Conservation (phyloP, 768 basidiomycete genomes). For the Inosperma sp. region DNA sequence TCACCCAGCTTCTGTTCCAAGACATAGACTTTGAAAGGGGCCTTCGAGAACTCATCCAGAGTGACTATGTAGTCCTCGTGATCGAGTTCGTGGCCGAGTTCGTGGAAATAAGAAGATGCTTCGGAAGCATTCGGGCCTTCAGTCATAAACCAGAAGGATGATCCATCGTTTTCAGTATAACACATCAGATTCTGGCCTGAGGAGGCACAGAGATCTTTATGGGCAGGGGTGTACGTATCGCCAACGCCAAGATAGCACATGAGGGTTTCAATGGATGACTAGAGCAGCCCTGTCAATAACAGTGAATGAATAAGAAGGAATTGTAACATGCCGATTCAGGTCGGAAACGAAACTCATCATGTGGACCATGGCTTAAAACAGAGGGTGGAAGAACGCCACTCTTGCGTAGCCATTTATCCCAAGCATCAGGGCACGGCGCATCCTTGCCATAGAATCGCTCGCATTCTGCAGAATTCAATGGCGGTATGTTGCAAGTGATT, state of each 20-base stretch:
- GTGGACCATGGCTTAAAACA: slow-evolving; percentile 47
- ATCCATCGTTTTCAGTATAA: slow-evolving; percentile 65
- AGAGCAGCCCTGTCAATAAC: slow-evolving; percentile 5
- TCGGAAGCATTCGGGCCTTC: slow-evolving; percentile 48
- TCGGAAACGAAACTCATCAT: slow-evolving; percentile 57
- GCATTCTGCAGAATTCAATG: slow-evolving; percentile 43
- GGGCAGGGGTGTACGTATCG: slow-evolving; percentile 79
- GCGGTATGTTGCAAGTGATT: too few relatives aligned
- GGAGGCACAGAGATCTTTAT: slow-evolving; percentile 82
- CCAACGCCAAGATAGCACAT: slow-evolving; percentile 85
- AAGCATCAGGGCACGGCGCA: slow-evolving; percentile 58
- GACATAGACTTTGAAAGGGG: slow-evolving; percentile 67
- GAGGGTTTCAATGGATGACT: slow-evolving; percentile 68
- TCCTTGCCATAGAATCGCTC: slow-evolving; percentile 78
- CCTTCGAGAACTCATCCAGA: slow-evolving; percentile 55
- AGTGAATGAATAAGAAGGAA: background rate
- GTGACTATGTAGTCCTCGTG: slow-evolving; percentile 66
- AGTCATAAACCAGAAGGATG: slow-evolving; percentile 88
- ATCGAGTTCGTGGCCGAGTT: slow-evolving; percentile 57
- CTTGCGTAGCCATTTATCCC: slow-evolving; percentile 57
- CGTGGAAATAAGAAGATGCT: slow-evolving; percentile 57
- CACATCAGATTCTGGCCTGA: slow-evolving; percentile 88
- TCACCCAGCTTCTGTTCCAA: slow-evolving; percentile 73
- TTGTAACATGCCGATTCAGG: slow-evolving; percentile 43
- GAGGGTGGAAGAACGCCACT: slow-evolving; percentile 45